These are phyloP conservation scores for Fagopyrum esculentum DNA, from an alignment of 148 eudicot species.

Conservation along the genomic window DNA sequence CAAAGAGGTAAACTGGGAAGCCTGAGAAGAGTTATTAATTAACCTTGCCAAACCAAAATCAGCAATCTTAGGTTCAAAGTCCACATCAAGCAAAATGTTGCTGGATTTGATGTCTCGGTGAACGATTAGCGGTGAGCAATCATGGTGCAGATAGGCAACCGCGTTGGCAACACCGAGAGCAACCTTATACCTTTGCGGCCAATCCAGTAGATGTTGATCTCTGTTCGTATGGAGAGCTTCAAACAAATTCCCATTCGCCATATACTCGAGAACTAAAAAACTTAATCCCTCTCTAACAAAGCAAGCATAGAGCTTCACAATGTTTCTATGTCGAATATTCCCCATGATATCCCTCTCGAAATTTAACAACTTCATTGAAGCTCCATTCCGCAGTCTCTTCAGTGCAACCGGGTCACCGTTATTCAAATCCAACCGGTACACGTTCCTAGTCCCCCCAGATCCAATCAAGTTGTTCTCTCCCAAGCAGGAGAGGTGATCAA, in stretches of 20 bases:
- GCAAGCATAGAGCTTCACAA: conserved; percentile 77
- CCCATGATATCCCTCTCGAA: conserved; percentile 79
- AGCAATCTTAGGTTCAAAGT: conserved; percentile 76
- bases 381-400: conserved; percentile 56
- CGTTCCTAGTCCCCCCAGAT: conserved; percentile 78
- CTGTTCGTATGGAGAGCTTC: neutral
- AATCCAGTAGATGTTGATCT: conserved; percentile 37
- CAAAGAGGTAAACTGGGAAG: conserved; percentile 33
- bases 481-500: conserved; percentile 45
- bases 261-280: conserved; percentile 74
- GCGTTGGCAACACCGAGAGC: conserved; percentile 90
- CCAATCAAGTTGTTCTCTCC: conserved; percentile 67
- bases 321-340: conserved; percentile 70
- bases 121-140: conserved; percentile 61
- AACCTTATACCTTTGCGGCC: conserved; percentile 61
- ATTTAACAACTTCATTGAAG: conserved; percentile 29
- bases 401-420: conserved; percentile 64
- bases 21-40: conserved; percentile 24
- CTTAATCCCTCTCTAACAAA: conserved; percentile 54
- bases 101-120: conserved; percentile 88
- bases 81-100: conserved; percentile 69
- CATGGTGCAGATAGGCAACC: conserved; percentile 79
- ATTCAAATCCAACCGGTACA: conserved; percentile 61
- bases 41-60: conserved; percentile 85
- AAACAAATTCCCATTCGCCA: conserved; percentile 71